Conservation (phyloP, 306 rosid species). For the Echinosophora koreensis region DNA sequence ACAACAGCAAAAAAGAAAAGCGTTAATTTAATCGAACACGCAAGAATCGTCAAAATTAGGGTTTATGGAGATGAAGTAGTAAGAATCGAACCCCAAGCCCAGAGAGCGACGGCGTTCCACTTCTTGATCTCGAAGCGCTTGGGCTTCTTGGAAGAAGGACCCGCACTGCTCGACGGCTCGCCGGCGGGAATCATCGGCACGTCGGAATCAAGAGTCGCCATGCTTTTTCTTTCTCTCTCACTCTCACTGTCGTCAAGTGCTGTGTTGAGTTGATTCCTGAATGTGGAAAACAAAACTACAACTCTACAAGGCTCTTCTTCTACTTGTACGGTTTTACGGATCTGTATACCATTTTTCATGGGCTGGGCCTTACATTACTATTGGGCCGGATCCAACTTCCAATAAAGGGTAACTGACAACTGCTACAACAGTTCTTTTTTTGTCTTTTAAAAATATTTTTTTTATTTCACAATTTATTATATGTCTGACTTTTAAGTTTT, state of each 20-base stretch:
- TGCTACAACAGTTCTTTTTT: too few relatives aligned
- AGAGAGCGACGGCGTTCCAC: conserved; percentile 94
- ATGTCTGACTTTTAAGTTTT: too few relatives aligned
- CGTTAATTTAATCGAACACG: neutral
- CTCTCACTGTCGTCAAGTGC: neutral
- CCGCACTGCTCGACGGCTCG: conserved; percentile 73
- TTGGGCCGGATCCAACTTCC: neutral
- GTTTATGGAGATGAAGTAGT: conserved; percentile 42
- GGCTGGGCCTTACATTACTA: neutral
- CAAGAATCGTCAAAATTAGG: conserved; percentile 14
- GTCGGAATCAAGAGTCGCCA: conserved; percentile 79
- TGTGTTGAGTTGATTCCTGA: neutral
- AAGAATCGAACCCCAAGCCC: conserved; percentile 85
- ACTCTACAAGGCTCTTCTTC: too few relatives aligned
- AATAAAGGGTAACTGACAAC: too few relatives aligned
- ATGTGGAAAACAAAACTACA: neutral
- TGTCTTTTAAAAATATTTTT: too few relatives aligned
- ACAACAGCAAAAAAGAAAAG: neutral
- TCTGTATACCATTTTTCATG: neutral
- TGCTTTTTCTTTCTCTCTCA: conserved; percentile 1
- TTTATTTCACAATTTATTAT: too few relatives aligned
- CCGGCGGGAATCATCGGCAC: conserved; percentile 79
- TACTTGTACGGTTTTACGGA: neutral
- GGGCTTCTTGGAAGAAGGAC: conserved; percentile 71
- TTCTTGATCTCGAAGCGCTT: conserved; percentile 93